Evolutionary conservation across 2,329 filamentous ascomycete species (phyloP).

Genomic region (Arthrobotrys megalospora): DNA sequence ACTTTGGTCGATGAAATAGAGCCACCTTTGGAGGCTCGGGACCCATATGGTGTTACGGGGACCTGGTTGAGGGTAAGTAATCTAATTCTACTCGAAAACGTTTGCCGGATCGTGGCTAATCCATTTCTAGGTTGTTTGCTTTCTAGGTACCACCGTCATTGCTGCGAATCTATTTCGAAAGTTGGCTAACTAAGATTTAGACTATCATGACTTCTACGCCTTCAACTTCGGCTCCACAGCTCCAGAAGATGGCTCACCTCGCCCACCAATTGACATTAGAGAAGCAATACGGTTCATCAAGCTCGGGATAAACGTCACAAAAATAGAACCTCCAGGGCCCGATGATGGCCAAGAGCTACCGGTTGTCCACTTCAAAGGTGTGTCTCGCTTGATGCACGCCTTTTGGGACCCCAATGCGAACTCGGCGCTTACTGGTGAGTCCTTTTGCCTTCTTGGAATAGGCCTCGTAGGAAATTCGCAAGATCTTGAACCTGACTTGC

Average conservation of each 20-base stretch:
- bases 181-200: conserved; percentile 69
- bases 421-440: conserved; percentile 76
- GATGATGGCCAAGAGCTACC: conserved; percentile 75
- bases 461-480: conserved; percentile 47
- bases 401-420: conserved; percentile 79
- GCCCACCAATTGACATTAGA: conserved; percentile 73
- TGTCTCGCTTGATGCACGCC: conserved; percentile 75
- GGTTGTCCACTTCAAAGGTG: conserved; percentile 78
- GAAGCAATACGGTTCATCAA: conserved; percentile 80
- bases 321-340: conserved; percentile 74
- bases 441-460: conserved; percentile 46
- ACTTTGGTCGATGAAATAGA: conserved; percentile 65
- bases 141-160: conserved; percentile 66
- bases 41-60: conserved; percentile 80
- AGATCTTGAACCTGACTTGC: conserved; percentile 25
- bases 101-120: no score
- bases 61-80: conserved; percentile 77
- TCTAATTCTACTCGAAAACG: no score
- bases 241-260: conserved; percentile 69
- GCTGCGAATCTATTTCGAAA: conserved; percentile 65
- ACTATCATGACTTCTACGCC: conserved; percentile 80
- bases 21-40: conserved; percentile 71
- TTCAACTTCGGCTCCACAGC: conserved; percentile 77
- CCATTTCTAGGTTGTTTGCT: conserved; percentile 68
- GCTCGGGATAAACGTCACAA: conserved; percentile 77